Conservation (phyloP, 2,329 filamentous ascomycete genomes). For the Elsinoe fawcettii region DNA sequence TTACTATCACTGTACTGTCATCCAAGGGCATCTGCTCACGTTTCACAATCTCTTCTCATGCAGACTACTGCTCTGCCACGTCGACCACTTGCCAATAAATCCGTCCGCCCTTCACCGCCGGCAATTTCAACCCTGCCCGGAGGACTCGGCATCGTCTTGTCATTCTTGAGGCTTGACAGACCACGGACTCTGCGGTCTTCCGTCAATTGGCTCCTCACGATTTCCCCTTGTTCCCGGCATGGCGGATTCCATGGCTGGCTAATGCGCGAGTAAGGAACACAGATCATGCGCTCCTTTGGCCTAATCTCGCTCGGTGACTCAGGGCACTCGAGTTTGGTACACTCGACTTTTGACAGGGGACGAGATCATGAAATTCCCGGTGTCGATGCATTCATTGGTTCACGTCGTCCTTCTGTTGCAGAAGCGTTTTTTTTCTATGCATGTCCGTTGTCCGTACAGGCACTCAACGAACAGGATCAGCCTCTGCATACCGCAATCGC, state of each 20-base stretch:
- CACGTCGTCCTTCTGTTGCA: background rate
- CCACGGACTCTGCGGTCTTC: slow-evolving; percentile 1
- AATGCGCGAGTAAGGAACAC: slow-evolving; percentile 5
- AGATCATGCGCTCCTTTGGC: slow-evolving; percentile 10
- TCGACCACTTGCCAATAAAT: background rate
- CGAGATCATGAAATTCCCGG: background rate
- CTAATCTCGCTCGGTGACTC: background rate
- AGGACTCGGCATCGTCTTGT: background rate
- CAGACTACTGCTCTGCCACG: background rate
- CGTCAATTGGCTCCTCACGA: background rate
- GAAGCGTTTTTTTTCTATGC: background rate
- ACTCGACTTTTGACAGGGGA: slow-evolving; percentile 10
- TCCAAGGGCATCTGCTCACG: slow-evolving; percentile 1
- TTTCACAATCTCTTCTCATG: slow-evolving; percentile 9
- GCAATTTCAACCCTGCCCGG: background rate
- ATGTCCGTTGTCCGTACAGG: slow-evolving; percentile 3
- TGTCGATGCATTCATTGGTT: background rate
- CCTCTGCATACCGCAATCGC: background rate
- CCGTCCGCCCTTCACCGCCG: background rate
- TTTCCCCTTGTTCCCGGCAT: background rate
- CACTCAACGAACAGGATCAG: background rate
- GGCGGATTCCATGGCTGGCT: slow-evolving; percentile 6
- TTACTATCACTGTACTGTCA: background rate
- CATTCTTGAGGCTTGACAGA: background rate
- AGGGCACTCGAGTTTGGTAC: slow-evolving; percentile 6